phyloP scores from a whole-genome alignment of 2,329 filamentous ascomycete species.

The Aspergillus japonicus region DNA sequence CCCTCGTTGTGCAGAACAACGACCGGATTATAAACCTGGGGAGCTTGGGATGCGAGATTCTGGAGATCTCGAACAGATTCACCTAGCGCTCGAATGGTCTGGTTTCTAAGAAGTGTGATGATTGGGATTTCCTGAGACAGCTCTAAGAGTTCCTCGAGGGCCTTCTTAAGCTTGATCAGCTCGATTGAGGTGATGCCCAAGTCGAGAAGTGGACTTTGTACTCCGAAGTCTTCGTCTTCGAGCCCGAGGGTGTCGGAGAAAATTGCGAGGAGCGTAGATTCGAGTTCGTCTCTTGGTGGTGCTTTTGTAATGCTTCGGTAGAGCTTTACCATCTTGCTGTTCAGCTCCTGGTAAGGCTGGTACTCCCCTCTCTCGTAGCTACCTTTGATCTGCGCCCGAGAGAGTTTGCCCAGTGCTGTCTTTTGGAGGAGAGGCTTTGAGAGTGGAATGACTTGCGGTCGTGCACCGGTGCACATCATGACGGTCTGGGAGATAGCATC shows the following conservation, averaged over 20 bases:
- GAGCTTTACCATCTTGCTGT: conserved; percentile 3
- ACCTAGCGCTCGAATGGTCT: conserved; percentile 28
- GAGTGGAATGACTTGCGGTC: conserved; percentile 17
- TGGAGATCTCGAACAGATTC: conserved; percentile 21
- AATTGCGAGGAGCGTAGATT: conserved; percentile 7
- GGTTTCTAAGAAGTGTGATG: conserved; percentile 34
- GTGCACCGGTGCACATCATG: conserved; percentile 10
- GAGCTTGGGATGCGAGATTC: too few species aligned
- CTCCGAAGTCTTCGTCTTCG: conserved; percentile 12
- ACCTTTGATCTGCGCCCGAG: conserved; percentile 19
- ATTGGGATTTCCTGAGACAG: conserved; percentile 38
- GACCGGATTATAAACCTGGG: conserved; percentile 30
- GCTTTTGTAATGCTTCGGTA: conserved; percentile 1
- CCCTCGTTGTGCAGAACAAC: conserved; percentile 28
- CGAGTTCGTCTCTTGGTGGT: conserved; percentile 8
- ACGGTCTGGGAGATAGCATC: conserved; percentile 10
- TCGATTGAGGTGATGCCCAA: conserved; percentile 39
- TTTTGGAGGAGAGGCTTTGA: conserved; percentile 9
- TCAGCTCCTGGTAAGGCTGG: conserved; percentile 36
- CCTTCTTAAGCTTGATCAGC: conserved; percentile 42
- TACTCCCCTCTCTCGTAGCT: conserved; percentile 45
- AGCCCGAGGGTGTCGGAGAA: conserved; percentile 12
- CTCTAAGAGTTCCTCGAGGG: conserved; percentile 30
- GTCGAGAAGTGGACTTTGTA: conserved; percentile 25
- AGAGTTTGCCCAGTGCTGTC: conserved; percentile 18